Evolutionary conservation across 169 alveolate genomes (phyloP), one percentile per base, ranked within the genome.

Genomic region (Blepharisma undulans): DNA sequence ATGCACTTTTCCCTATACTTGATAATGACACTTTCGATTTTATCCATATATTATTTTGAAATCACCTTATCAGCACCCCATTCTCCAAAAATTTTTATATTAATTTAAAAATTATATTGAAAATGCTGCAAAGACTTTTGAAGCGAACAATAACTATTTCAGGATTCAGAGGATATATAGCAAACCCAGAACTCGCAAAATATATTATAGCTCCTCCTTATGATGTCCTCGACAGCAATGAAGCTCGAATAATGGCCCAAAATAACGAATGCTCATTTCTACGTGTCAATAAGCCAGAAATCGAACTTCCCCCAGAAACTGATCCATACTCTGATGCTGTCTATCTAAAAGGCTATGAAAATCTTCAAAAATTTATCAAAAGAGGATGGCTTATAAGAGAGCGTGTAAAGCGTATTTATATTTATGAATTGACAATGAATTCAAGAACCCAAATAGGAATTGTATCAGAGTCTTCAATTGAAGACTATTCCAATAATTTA

Each of bases 201-300:
- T 72, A 92, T 76, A 82, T 94, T 10, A 81, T 87, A 4, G 21
- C 92, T 29, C 94, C 92, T 29, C 94, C 95, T 16, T 94, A 94
- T 84, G 96, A 94, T 76, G 94, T 90, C 34, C 48, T 92, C 66
- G 86, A 84, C 34, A 90, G 92, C n/a, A 78, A 90, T 61, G 96
- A 94, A 71, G 96, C 96, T 12, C 21, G 88, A 72, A 93, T 79
- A 30, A 25, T 74, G 74, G 92, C 96, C 4, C 76, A 82, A 60
- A 94, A 84, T 21, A 92, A 92, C 59, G 92, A 94, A n/a, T 77
- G 36, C 87, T 90, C 90, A 30, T 92, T 84, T 59, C 89, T 84
- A 61, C 89, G 82, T 16, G 90, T 92, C n/a, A 92, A 77, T 79
- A 94, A 92, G 74, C 95, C 96, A 16, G 96, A 92, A 48, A 94